Evolutionary conservation across 2,329 filamentous ascomycete genomes (phyloP), one percentile per base, ranked within the genome.

Genomic region (Xylariaceae sp.): DNA sequence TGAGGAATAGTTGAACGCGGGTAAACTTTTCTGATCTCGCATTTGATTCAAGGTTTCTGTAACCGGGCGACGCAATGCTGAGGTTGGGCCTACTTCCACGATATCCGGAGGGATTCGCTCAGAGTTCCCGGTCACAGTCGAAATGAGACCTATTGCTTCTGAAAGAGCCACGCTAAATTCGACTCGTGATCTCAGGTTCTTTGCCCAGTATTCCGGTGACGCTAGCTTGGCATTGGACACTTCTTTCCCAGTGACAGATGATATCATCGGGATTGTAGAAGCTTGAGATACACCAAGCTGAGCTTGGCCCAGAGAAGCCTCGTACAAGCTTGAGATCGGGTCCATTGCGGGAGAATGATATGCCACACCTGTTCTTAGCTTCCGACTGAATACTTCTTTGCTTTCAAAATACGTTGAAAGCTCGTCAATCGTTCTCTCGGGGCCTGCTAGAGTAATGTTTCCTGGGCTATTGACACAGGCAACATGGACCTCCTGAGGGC

Each of bases 121-220:
- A 28, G 22, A 28, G 22, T 28, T 7, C 22, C 7, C 22, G 4
- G 22, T 28, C 7, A 28, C 4, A 28, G 22, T 28, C 22, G 22
- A 28, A 4, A 28, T 4, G 7, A 28, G 22, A 28, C 4, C 22
- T 28, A 28, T 4, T 31, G 52, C 57, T 31, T 63, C 56, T 2
- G 48, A 55, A 16, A 61, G 39, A 2, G 57, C 19, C 6, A 58
- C 51, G 1, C 66, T 52, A 0, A 73, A 73, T 31, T 56, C 57
- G 0, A 74, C 71, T 0, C 68, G 68, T 0, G 60, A 64, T 2
- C 66, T 54, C 40, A 74, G 56, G 39, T 73, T 73, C 3, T 65
- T 56, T 6, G 68, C 66, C 71, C 71, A 74, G 38, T 66, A 66
- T 31, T 62, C 55, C 9, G 55, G 44, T 5, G 42, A 52, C 10